Conservation (phyloP, 108 stramenopile species). For the Epithemia pelagica region DNA sequence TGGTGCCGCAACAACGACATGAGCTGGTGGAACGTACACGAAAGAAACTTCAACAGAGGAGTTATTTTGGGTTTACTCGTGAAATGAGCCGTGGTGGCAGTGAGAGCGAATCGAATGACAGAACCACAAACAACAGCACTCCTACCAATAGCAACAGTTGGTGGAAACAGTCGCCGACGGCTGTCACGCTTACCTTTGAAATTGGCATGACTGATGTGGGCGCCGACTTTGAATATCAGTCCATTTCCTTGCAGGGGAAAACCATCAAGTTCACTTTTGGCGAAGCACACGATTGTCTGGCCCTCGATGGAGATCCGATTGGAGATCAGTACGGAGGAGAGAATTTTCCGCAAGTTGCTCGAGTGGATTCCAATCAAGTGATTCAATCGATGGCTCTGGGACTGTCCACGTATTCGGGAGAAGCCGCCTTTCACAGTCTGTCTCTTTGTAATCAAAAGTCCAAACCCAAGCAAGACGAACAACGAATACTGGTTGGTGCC, state of each 20-base stretch:
- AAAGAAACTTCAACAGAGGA: no score
- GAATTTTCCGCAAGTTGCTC: background rate
- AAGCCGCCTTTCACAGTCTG: no score
- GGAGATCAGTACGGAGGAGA: background rate
- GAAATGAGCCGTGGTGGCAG: no score
- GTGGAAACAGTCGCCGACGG: background rate
- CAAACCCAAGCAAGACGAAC: no score
- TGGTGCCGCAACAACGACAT: no score
- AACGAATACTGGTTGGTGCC: no score
- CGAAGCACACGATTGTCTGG: background rate
- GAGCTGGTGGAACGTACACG: no score
- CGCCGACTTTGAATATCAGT: background rate
- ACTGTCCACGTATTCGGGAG: background rate
- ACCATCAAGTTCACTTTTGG: background rate
- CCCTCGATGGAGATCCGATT: background rate
- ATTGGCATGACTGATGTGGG: background rate
- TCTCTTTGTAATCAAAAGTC: no score
- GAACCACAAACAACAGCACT: no score
- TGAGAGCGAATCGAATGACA: no score
- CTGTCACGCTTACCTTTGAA: conserved; percentile 1
- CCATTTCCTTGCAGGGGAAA: background rate
- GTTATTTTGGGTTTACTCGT: no score
- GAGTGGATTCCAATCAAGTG: background rate
- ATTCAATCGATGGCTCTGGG: background rate
- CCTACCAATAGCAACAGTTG: background rate